Evolutionary conservation across 2,329 filamentous ascomycete genomes (phyloP).

Genomic region (Botryotinia narcissicola): DNA sequence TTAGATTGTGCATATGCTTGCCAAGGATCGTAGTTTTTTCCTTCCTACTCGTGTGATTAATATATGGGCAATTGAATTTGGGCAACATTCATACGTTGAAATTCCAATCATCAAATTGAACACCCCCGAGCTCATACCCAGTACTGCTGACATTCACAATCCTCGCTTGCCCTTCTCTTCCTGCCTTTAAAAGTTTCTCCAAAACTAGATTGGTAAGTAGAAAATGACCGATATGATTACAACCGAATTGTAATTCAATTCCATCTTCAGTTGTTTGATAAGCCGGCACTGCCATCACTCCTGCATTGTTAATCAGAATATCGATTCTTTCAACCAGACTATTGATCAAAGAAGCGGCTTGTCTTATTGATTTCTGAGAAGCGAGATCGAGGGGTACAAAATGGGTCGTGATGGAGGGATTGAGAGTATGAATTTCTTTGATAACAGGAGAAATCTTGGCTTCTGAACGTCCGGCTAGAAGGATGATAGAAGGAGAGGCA

Average conservation of each 20-base stretch:
- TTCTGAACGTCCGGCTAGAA: slow-evolving; percentile 28
- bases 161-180: slow-evolving; percentile 11
- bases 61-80: neutral
- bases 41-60: slow-evolving; percentile 16
- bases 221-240: slow-evolving; percentile 54
- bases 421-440: slow-evolving; percentile 23
- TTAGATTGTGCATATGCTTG: slow-evolving; percentile 46
- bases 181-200: slow-evolving; percentile 16
- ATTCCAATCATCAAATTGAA: slow-evolving; percentile 38
- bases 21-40: slow-evolving; percentile 35
- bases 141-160: slow-evolving; percentile 37
- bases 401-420: slow-evolving; percentile 19
- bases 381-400: slow-evolving; percentile 38
- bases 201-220: slow-evolving; percentile 51
- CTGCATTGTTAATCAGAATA: slow-evolving; percentile 46
- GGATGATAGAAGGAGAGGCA: slow-evolving; percentile 23
- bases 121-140: slow-evolving; percentile 39
- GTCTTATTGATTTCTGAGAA: slow-evolving; percentile 38
- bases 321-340: slow-evolving; percentile 42
- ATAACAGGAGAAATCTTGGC: slow-evolving; percentile 29
- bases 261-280: slow-evolving; percentile 41
- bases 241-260: slow-evolving; percentile 51
- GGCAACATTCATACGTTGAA: slow-evolving; percentile 25
- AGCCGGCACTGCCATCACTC: slow-evolving; percentile 42
- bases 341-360: slow-evolving; percentile 27